These are phyloP conservation scores for Mediolabrus comicus DNA, from an alignment of 108 stramenopile genomes.

Conservation along the genomic window DNA sequence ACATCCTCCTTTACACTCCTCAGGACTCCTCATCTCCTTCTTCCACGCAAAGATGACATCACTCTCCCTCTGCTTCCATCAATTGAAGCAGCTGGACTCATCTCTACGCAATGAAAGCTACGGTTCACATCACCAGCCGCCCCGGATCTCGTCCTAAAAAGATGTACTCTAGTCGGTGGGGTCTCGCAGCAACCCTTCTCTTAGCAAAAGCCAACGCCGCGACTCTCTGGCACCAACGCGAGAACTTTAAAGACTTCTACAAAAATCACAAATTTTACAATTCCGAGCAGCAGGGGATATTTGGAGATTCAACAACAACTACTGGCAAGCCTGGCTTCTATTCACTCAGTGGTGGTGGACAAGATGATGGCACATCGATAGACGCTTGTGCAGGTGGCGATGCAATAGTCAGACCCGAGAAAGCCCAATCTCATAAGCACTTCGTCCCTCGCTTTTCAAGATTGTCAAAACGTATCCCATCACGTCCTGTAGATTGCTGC, in stretches of 20 bases:
- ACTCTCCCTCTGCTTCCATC: too few species aligned
- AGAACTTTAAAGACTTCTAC: conserved; percentile 26
- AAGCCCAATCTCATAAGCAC: conserved; percentile 5
- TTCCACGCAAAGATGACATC: too few species aligned
- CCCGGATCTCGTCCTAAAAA: neutral
- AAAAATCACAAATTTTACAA: conserved; percentile 12
- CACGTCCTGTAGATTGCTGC: conserved; percentile 32
- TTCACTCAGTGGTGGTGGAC: neutral
- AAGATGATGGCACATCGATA: neutral
- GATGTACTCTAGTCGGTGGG: conserved; percentile 12
- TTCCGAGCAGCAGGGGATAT: conserved; percentile 3
- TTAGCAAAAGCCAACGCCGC: conserved; percentile 25
- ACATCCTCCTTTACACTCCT: too few species aligned
- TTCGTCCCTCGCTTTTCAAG: conserved; percentile 30
- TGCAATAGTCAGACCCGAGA: neutral
- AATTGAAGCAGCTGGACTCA: too few species aligned
- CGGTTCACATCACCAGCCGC: neutral
- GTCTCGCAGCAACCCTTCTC: conserved; percentile 10
- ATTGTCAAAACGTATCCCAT: conserved; percentile 21
- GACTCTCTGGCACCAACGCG: conserved; percentile 36
- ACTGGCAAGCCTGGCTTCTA: conserved; percentile 20
- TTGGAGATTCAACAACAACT: conserved; percentile 15
- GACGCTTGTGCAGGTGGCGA: neutral
- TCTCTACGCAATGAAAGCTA: too few species aligned
- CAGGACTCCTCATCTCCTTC: too few species aligned